phyloP scores from a whole-genome alignment of 192 early-diverging fungal genomes.

The Coemansia sp. region DNA sequence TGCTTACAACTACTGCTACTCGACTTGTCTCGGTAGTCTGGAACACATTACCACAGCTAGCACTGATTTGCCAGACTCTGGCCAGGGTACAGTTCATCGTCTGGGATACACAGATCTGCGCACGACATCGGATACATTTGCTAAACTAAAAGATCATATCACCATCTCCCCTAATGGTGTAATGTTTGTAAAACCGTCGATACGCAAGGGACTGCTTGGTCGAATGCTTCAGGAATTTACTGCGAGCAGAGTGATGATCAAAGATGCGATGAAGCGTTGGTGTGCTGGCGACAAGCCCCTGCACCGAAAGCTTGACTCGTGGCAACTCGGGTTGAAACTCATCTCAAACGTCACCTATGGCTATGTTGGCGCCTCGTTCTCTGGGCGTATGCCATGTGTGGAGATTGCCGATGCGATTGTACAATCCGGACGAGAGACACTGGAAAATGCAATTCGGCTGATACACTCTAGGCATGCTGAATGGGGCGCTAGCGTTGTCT shows the following conservation, averaged over 20 bases:
- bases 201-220: constrained; percentile 76
- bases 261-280: constrained; percentile 74
- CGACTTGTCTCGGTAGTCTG: constrained; percentile 78
- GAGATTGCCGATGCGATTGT: constrained; percentile 94
- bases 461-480: constrained; percentile 57
- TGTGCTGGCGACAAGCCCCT: constrained; percentile 37
- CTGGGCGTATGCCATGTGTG: constrained; percentile 86
- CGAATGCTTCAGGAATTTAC: constrained; percentile 85
- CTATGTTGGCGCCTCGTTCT: constrained; percentile 79
- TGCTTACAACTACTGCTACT: constrained; percentile 94
- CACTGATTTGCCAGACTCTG: constrained; percentile 6
- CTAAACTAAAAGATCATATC: constrained; percentile 66
- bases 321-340: constrained; percentile 86
- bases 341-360: constrained; percentile 94
- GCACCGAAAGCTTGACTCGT: constrained; percentile 69
- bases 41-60: not conserved
- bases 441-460: constrained; percentile 71
- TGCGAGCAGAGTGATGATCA: constrained; percentile 90
- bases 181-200: constrained; percentile 79
- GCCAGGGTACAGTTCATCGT: constrained; percentile 34
- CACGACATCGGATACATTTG: constrained; percentile 63
- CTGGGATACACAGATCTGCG: constrained; percentile 67
- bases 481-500: constrained; percentile 83
- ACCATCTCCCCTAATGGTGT: constrained; percentile 80
- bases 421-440: constrained; percentile 75